phyloP scores from a whole-genome alignment of 23 red algal genomes.

The Agarophyton chilense region DNA sequence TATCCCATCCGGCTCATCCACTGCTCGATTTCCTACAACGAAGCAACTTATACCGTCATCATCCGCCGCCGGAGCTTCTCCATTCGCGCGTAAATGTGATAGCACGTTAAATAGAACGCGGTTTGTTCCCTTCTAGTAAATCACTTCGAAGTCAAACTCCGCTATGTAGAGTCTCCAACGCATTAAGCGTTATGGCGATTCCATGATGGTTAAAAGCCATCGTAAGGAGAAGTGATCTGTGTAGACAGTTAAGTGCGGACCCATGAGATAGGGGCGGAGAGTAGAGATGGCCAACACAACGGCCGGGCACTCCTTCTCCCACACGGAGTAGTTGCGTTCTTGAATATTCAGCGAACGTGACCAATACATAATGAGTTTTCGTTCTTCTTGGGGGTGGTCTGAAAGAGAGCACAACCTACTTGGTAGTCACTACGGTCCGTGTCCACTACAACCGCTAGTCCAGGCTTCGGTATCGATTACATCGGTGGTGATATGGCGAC shows the following conservation, averaged over 20 bases:
- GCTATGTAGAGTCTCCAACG: not conserved
- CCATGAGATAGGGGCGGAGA: conserved; percentile 14
- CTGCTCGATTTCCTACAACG: too few relatives aligned
- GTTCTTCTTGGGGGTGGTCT: not conserved
- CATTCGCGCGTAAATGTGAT: not conserved
- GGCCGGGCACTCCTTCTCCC: not conserved
- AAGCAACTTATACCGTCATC: too few relatives aligned
- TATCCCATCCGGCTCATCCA: too few relatives aligned
- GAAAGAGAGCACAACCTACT: not conserved
- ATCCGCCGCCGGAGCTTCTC: not conserved
- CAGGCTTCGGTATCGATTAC: not conserved
- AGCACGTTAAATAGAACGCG: not conserved
- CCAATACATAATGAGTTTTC: not conserved
- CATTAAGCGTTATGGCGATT: not conserved
- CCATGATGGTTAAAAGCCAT: not conserved
- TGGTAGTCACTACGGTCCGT: not conserved
- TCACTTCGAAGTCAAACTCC: not conserved
- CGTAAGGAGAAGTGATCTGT: conserved; percentile 12
- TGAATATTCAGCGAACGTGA: not conserved
- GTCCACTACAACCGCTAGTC: not conserved
- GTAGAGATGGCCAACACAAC: conserved; percentile 1
- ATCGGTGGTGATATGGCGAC: not conserved
- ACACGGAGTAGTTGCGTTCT: not conserved
- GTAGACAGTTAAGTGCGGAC: not conserved
- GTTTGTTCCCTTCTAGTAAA: not conserved